Percentiles rank a stretch among this genome's conserved stretches.
phyloP scores from a whole-genome alignment of 2,329 filamentous ascomycete species.

The Atkinsonella texensis region DNA sequence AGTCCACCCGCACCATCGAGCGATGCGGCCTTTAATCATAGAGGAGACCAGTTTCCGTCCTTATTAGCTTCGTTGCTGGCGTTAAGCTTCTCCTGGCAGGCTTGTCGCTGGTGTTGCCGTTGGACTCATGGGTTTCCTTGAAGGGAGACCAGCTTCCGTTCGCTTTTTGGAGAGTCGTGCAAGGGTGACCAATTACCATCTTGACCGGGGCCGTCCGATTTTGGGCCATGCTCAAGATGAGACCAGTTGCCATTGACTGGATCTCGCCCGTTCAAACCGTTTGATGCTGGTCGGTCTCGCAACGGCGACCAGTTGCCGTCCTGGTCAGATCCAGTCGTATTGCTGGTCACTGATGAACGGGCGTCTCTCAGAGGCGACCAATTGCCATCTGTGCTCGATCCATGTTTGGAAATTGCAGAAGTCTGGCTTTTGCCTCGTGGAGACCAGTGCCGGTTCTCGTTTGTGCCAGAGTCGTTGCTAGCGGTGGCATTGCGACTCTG shows the following conservation, averaged over 20 bases:
- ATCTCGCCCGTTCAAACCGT: too few relatives aligned
- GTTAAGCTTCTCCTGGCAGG: too few relatives aligned
- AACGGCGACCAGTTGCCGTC: neutral
- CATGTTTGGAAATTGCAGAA: neutral
- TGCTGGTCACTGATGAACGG: neutral
- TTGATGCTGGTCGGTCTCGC: too few relatives aligned
- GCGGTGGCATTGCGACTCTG: too few relatives aligned
- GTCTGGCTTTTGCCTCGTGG: neutral
- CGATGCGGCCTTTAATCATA: neutral
- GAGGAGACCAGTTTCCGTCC: neutral
- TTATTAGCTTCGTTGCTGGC: neutral
- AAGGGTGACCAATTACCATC: neutral
- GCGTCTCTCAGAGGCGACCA: neutral
- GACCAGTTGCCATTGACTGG: neutral
- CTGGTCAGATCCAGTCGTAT: neutral
- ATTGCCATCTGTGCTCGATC: neutral
- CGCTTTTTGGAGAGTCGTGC: neutral
- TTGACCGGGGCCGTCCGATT: neutral
- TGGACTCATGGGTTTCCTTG: neutral
- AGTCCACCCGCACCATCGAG: neutral
- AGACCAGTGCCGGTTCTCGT: neutral
- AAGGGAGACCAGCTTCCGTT: neutral
- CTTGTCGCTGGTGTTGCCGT: neutral
- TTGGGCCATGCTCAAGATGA: neutral
- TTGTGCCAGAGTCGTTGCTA: neutral